Evolutionary conservation across 106 monocot species (phyloP).

Genomic region (Iris macrosiphon): DNA sequence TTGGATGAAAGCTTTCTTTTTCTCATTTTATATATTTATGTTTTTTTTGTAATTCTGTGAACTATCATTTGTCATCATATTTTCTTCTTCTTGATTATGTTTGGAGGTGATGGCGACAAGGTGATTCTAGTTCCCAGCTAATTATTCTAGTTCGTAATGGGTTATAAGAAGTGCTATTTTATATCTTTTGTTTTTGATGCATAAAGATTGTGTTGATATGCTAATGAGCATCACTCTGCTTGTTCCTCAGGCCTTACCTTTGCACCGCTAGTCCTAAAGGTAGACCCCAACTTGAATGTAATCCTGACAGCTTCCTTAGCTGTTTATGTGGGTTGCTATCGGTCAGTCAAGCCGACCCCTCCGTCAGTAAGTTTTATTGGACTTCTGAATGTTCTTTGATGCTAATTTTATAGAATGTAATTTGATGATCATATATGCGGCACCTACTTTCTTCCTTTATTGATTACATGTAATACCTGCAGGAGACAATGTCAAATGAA

Average conservation of each 20-base stretch:
- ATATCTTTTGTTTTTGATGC: background rate
- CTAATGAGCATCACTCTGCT: background rate
- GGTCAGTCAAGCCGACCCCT: slow-evolving; percentile 89
- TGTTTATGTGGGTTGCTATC: slow-evolving; percentile 94
- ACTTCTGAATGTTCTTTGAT: background rate
- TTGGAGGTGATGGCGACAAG: too few species aligned
- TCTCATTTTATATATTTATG: too few species aligned
- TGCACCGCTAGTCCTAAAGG: slow-evolving; percentile 66
- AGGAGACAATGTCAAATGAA: slow-evolving; percentile 98
- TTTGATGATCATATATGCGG: background rate
- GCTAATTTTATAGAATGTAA: background rate
- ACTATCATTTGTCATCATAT: too few species aligned
- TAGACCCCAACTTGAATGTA: slow-evolving; percentile 94
- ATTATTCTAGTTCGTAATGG: too few species aligned
- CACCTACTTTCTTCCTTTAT: background rate
- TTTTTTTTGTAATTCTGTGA: too few species aligned
- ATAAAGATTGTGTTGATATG: background rate
- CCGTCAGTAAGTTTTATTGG: slow-evolving; percentile 49
- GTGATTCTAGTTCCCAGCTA: too few species aligned
- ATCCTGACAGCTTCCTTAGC: slow-evolving; percentile 89
- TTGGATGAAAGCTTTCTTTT: too few species aligned
- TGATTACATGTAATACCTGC: slow-evolving; percentile 10
- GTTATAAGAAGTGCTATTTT: too few species aligned
- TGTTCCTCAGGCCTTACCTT: slow-evolving; percentile 61
- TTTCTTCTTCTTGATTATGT: too few species aligned